Conservation (phyloP, 2,329 filamentous ascomycete species). For the Diaporthe nobilis region DNA sequence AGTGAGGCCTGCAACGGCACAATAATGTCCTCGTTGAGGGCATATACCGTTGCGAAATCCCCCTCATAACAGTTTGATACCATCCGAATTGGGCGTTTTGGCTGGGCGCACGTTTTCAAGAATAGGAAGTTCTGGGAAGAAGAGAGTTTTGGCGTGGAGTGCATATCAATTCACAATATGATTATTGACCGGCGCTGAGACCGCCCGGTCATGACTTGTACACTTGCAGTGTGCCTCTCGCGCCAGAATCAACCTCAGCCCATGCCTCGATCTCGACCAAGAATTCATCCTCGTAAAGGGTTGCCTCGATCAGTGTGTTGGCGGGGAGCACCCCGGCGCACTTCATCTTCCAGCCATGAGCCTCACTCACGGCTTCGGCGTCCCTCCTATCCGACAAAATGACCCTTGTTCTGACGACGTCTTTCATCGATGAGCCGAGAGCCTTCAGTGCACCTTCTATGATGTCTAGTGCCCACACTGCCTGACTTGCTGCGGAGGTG, state of each 20-base stretch:
- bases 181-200: background rate
- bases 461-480: slow-evolving; percentile 49
- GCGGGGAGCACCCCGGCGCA: slow-evolving; percentile 44
- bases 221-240: slow-evolving; percentile 23
- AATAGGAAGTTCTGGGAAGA: too few species aligned
- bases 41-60: too few species aligned
- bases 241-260: slow-evolving; percentile 43
- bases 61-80: background rate
- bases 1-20: too few species aligned
- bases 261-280: slow-evolving; percentile 45
- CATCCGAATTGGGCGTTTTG: background rate
- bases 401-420: slow-evolving; percentile 49
- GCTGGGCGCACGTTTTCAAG: background rate
- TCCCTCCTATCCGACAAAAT: slow-evolving; percentile 46
- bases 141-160: background rate
- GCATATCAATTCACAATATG: background rate
- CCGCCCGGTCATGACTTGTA: slow-evolving; percentile 2
- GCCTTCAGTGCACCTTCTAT: slow-evolving; percentile 47
- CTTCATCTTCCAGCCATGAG: slow-evolving; percentile 49
- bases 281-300: slow-evolving; percentile 41
- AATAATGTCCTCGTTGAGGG: background rate
- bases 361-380: slow-evolving; percentile 47
- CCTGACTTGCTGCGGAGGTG: slow-evolving; percentile 46
- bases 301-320: slow-evolving; percentile 42
- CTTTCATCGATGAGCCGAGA: slow-evolving; percentile 47